Evolutionary conservation across 108 stramenopile genomes (phyloP).

Genomic region (Skeletonema tropicum): DNA sequence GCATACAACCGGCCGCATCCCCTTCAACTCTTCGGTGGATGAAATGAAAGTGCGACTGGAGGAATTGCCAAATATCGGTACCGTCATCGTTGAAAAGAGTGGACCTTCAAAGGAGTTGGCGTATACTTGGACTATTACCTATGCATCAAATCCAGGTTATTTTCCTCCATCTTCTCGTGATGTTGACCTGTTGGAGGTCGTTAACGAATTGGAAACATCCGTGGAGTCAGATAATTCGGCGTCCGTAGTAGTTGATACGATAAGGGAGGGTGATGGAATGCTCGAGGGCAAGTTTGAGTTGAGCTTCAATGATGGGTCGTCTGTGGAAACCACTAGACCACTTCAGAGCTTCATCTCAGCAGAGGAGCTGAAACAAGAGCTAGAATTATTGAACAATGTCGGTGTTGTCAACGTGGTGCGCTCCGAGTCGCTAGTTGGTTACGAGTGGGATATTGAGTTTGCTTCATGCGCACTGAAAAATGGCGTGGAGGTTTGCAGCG

Average conservation of each 20-base stretch:
- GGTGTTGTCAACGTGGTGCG: conserved; percentile 70
- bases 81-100: conserved; percentile 60
- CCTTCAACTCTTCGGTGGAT: conserved; percentile 82
- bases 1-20: conserved; percentile 62
- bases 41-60: conserved; percentile 67
- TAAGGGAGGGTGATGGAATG: conserved; percentile 29
- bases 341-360: conserved; percentile 68
- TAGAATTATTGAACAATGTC: conserved; percentile 67
- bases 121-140: conserved; percentile 85
- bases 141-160: conserved; percentile 78
- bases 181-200: conserved; percentile 47
- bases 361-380: conserved; percentile 53
- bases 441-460: conserved; percentile 82
- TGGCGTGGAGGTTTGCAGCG: conserved; percentile 72
- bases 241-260: conserved; percentile 12
- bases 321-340: conserved; percentile 42
- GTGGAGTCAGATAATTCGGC: conserved; percentile 33
- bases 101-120: conserved; percentile 67
- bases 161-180: conserved; percentile 75
- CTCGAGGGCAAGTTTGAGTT: conserved; percentile 68
- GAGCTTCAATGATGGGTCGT: conserved; percentile 41
- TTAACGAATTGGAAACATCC: conserved; percentile 43
- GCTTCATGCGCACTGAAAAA: conserved; percentile 56
- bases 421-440: conserved; percentile 48
- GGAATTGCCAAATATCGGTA: conserved; percentile 77